Evolutionary conservation across 192 early-diverging fungal genomes (phyloP).

Genomic region (Dimargaris cristalligena): DNA sequence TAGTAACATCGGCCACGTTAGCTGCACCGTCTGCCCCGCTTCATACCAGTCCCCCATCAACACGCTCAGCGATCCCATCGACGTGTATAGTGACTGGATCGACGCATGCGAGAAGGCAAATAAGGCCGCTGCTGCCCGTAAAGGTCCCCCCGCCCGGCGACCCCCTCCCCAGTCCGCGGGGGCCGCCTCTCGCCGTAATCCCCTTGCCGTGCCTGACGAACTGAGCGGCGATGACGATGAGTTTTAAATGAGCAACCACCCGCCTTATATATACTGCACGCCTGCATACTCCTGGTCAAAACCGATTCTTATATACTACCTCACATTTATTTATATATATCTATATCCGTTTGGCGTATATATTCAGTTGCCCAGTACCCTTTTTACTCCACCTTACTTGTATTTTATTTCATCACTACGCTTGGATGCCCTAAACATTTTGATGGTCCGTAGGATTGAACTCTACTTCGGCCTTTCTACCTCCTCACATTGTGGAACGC

Average conservation of each 20-base stretch:
- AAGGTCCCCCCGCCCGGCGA: conserved; percentile 2
- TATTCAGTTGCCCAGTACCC: too few relatives aligned
- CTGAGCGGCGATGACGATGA: background rate
- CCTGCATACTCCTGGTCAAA: too few relatives aligned
- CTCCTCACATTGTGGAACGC: too few relatives aligned
- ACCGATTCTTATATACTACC: too few relatives aligned
- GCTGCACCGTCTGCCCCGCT: conserved; percentile 64
- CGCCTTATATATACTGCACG: too few relatives aligned
- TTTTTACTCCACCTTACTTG: background rate
- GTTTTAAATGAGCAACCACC: too few relatives aligned
- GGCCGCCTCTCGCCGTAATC: background rate
- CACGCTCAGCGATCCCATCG: conserved; percentile 54
- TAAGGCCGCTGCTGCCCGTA: background rate
- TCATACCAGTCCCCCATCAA: conserved; percentile 55
- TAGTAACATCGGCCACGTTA: conserved; percentile 52
- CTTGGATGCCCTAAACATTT: too few relatives aligned
- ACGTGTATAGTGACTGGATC: conserved; percentile 84
- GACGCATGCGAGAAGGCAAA: conserved; percentile 61
- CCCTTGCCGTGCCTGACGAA: background rate
- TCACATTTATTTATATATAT: too few relatives aligned
- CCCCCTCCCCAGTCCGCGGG: background rate
- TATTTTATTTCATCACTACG: background rate
- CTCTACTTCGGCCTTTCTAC: too few relatives aligned
- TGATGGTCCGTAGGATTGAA: too few relatives aligned
- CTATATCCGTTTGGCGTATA: too few relatives aligned